Evolutionary conservation across 768 basidiomycete species (phyloP), one percentile per base, ranked within the genome.

Genomic region (Agrocybe chaxingu): DNA sequence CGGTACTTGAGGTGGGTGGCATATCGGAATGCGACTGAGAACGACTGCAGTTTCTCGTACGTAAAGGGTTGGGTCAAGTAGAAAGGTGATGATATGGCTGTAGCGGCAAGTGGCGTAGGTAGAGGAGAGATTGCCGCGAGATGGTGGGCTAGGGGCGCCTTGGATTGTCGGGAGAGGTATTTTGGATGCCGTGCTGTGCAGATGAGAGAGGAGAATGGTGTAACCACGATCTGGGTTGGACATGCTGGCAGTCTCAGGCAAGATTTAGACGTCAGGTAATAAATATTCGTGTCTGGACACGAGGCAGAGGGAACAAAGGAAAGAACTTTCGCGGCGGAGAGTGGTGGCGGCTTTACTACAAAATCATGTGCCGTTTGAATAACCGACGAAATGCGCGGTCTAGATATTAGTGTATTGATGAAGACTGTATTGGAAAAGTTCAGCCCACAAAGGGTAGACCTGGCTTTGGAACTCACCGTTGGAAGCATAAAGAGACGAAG

Each of bases 21-120:
- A 69, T 85, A 80, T 29, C 82, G 74, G 60, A 84, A 84, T 12
- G 82, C 79, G 6, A 72, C 76, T 5, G 72, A 62, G 7, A 87
- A 71, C 0, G 76, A 68, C 45, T 78, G 68, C 3, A 85, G 70
- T 53, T 75, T 78, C 8, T 68, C 60, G 52, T 77, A 62, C 11
- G 76, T 70, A 45, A 78, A 67, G 0, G 76, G 74, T 13, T 71
- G 68, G 3, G 62, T 55, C 0, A 70, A 68, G 62, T 81, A 85
- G 47, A 79, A 72, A 3, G 80, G 76, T 10, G 82, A 80, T 16
- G 77, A 76, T 47, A 86, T 71, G 4, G 77, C 71, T 12, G 77
- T 72, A 34, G 80, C 84, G 1, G 81, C 72, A 8, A 86, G 71
- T 0, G 81, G 75, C 0, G 82, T 84, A 11, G 84, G 81, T 6